A percentile compares a stretch with the other conserved stretches of the same genome.
Conservation (phyloP, 75 land plant species). For the Pinus albicaulis region DNA sequence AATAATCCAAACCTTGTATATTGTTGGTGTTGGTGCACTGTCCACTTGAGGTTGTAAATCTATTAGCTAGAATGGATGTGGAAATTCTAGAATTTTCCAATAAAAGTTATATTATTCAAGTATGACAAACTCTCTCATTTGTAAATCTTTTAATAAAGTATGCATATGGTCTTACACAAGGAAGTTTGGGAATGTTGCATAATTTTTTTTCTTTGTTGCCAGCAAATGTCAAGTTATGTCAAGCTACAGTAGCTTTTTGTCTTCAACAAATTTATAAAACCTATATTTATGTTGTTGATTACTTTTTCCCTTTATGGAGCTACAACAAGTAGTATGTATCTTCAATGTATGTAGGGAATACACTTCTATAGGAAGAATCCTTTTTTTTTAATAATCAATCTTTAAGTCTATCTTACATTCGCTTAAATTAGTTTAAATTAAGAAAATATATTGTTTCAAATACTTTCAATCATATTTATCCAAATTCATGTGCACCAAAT, state of each 20-base stretch:
- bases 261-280: constrained; percentile 86
- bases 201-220: constrained; percentile 11
- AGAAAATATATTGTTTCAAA: neutral
- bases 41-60: constrained; percentile 83
- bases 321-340: constrained; percentile 88
- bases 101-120: constrained; percentile 56
- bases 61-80: constrained; percentile 81
- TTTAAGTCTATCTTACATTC: neutral
- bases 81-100: constrained; percentile 94
- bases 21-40: constrained; percentile 77
- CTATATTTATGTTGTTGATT: constrained; percentile 57
- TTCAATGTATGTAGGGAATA: neutral
- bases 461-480: too few relatives aligned
- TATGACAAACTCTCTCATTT: constrained; percentile 18
- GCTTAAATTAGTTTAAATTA: neutral
- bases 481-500: neutral
- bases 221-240: constrained; percentile 80
- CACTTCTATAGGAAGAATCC: neutral
- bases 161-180: neutral
- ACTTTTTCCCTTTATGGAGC: constrained; percentile 91
- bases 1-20: neutral
- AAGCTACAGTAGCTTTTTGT: constrained; percentile 88
- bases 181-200: neutral
- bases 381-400: neutral
- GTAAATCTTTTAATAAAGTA: neutral